Percentiles rank a stretch among this genome's conserved stretches.
Conservation (phyloP, 805 yeast species). For the Lipomyces oligophaga region DNA sequence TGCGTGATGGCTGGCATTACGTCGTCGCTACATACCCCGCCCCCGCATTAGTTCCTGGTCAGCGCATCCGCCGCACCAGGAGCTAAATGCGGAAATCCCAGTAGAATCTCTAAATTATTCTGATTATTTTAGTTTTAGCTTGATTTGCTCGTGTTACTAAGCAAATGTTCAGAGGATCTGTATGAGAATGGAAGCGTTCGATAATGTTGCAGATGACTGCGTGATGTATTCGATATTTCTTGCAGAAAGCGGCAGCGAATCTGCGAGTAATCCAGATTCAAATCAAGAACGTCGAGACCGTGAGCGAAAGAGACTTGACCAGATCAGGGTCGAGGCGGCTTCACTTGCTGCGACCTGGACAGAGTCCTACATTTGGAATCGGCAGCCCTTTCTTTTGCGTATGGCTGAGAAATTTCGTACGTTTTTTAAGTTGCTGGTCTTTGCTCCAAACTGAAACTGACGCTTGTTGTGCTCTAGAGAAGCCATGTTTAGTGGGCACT, state of each 20-base stretch:
- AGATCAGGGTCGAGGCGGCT: slow-evolving; percentile 6
- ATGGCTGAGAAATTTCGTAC: slow-evolving; percentile 10
- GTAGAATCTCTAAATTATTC: no score
- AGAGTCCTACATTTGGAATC: slow-evolving; percentile 32
- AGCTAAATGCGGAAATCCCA: no score
- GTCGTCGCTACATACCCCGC: no score
- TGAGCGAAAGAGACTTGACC: not conserved
- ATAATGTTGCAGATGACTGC: slow-evolving; percentile 11
- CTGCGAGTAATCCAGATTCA: not conserved
- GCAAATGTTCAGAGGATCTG: no score
- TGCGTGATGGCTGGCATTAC: no score
- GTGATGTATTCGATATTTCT: slow-evolving; percentile 14
- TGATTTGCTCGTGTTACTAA: no score
- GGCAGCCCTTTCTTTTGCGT: slow-evolving; percentile 28
- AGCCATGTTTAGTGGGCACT: slow-evolving; percentile 30
- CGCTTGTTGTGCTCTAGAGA: slow-evolving; percentile 9
- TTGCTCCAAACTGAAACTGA: not conserved
- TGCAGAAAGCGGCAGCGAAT: slow-evolving; percentile 4
- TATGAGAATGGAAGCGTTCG: not conserved
- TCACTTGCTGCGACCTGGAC: slow-evolving; percentile 8
- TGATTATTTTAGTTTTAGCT: no score
- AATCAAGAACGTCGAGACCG: not conserved
- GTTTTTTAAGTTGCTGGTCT: not conserved
- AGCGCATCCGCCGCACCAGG: no score
- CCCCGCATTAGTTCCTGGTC: no score